Conservation (phyloP, 1,284 basidiomycete species). For the Trichosporon sp. region DNA sequence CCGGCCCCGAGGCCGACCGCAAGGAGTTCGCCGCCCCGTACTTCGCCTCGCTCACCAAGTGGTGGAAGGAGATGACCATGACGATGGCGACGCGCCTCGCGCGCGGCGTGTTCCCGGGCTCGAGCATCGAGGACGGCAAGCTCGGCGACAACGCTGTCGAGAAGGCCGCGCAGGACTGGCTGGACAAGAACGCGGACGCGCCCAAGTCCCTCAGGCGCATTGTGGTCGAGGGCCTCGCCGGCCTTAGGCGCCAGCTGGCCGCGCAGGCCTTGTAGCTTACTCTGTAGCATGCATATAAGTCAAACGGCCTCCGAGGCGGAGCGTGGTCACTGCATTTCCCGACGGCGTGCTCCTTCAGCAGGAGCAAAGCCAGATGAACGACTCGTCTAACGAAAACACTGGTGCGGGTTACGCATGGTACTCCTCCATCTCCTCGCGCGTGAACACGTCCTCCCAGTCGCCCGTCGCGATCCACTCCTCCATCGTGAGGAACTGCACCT, state of each 20-base stretch:
- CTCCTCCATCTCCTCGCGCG: neutral
- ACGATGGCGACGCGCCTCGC: conserved; percentile 10
- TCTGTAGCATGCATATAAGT: no score
- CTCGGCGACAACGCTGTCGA: conserved; percentile 4
- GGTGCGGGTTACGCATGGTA: no score
- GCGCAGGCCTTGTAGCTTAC: neutral
- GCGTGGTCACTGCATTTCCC: no score
- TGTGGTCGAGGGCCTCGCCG: conserved; percentile 5
- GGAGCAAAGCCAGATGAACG: no score
- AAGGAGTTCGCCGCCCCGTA: neutral
- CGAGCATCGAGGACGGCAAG: neutral
- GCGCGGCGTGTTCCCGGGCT: conserved; percentile 3
- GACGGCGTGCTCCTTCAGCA: no score
- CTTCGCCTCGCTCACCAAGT: conserved; percentile 3
- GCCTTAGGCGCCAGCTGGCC: neutral
- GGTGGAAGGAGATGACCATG: conserved; percentile 9
- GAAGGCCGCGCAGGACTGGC: conserved; percentile 2
- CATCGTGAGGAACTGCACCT: no score
- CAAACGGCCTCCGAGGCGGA: no score
- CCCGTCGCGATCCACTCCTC: no score
- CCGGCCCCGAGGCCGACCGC: neutral
- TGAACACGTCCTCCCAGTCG: no score
- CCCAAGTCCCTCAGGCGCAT: conserved; percentile 9
- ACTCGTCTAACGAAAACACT: no score
- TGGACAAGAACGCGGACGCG: conserved; percentile 6